phyloP scores from a whole-genome alignment of 305 asterid genomes.

The Solanum hybrid region DNA sequence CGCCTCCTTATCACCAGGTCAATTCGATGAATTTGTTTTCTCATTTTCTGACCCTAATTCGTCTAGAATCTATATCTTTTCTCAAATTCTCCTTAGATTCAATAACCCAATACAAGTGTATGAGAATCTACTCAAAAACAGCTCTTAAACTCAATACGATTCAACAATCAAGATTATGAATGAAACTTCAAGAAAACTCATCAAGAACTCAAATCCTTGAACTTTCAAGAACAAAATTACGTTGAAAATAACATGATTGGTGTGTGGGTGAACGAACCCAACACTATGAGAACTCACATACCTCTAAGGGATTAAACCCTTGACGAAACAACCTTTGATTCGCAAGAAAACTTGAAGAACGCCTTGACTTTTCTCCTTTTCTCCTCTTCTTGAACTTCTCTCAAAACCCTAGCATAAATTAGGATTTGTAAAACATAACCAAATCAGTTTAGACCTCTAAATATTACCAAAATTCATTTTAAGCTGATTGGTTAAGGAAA shows the following conservation, averaged over 20 bases:
- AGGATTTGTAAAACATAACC: not conserved
- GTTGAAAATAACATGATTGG: not conserved
- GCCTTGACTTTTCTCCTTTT: not conserved
- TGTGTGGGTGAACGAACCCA: not conserved
- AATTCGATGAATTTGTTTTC: not conserved
- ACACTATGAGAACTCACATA: not conserved
- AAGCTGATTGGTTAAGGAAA: not conserved
- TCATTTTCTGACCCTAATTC: not conserved
- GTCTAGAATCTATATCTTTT: not conserved
- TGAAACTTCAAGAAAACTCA: not conserved
- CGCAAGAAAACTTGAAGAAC: too few species aligned
- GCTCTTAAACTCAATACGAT: not conserved
- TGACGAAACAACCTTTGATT: not conserved
- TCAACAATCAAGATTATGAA: not conserved
- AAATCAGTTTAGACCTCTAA: not conserved
- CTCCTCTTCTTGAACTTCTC: not conserved
- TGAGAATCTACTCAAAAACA: not conserved
- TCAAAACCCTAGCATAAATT: not conserved
- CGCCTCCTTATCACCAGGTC: not conserved
- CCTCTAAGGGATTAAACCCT: not conserved
- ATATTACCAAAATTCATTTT: not conserved
- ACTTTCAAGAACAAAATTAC: too few species aligned
- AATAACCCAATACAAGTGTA: not conserved
- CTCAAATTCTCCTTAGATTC: not conserved
- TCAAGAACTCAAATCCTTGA: not conserved